Conservation (phyloP, 2,329 filamentous ascomycete species). For the Elsinoe batatas region DNA sequence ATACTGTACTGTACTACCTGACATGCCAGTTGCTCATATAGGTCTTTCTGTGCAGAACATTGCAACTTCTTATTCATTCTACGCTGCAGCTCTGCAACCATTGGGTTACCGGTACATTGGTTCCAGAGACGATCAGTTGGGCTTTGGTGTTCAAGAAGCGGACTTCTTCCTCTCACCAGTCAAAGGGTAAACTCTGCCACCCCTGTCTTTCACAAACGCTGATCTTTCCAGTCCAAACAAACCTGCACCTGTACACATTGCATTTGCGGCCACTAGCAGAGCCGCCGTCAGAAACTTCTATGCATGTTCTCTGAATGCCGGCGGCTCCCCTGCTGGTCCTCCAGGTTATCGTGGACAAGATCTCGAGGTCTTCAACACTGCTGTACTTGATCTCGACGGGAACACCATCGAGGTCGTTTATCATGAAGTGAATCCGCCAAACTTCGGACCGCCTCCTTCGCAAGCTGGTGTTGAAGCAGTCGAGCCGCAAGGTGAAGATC, state of each 20-base stretch:
- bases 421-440: constrained; percentile 32
- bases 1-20: constrained; percentile 1
- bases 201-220: neutral
- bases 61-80: constrained; percentile 72
- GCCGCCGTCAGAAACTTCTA: constrained; percentile 63
- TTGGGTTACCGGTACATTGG: constrained; percentile 65
- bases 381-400: constrained; percentile 66
- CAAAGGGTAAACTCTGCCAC: constrained; percentile 13
- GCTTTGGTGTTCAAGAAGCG: constrained; percentile 49
- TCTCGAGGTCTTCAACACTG: constrained; percentile 51
- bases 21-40: constrained; percentile 54
- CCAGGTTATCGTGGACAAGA: constrained; percentile 45
- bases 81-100: constrained; percentile 66
- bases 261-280: constrained; percentile 58
- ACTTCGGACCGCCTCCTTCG: neutral
- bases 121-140: constrained; percentile 50
- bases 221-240: constrained; percentile 17
- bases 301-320: constrained; percentile 56
- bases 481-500: constrained; percentile 18
- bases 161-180: constrained; percentile 57
- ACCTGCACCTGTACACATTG: constrained; percentile 48
- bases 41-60: constrained; percentile 65
- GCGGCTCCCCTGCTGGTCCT: constrained; percentile 48
- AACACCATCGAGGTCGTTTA: constrained; percentile 75
- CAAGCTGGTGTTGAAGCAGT: constrained; percentile 17